Percentiles rank a stretch among this genome's conserved stretches.
These are phyloP conservation scores for Penicillium argentinense DNA, from an alignment of 495 filamentous ascomycete species.

Conservation along the genomic window DNA sequence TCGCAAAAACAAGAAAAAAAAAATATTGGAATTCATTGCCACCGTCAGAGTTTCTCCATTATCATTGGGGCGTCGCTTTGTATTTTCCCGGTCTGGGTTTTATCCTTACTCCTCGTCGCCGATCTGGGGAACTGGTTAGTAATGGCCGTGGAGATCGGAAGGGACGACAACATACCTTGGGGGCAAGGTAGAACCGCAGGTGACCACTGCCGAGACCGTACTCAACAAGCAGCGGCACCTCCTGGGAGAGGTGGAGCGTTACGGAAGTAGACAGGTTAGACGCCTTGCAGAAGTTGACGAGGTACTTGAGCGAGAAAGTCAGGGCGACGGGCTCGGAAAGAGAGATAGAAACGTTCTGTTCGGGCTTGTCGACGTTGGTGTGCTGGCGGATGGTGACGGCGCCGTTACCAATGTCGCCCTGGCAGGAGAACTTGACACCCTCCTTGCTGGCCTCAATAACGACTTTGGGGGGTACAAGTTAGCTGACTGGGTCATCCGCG, in stretches of 20 bases:
- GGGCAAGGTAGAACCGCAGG: constrained; percentile 94
- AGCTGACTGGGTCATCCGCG: background rate
- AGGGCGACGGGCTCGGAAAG: constrained; percentile 90
- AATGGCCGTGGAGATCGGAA: background rate
- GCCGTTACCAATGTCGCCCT: constrained; percentile 94
- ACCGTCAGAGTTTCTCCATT: constrained; percentile 33
- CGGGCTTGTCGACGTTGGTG: constrained; percentile 87
- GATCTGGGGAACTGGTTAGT: constrained; percentile 54
- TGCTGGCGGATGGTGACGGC: constrained; percentile 88
- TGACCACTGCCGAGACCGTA: constrained; percentile 86
- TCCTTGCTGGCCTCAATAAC: constrained; percentile 96
- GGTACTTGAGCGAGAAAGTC: constrained; percentile 98
- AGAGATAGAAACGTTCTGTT: constrained; percentile 81
- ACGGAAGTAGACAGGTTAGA: constrained; percentile 78
- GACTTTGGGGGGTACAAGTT: constrained; percentile 49
- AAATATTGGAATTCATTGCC: constrained; percentile 38
- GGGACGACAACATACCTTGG: constrained; percentile 67
- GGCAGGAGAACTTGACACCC: constrained; percentile 92
- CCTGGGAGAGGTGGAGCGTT: constrained; percentile 88
- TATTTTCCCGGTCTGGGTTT: constrained; percentile 12
- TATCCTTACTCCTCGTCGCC: constrained; percentile 79
- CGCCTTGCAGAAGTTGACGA: constrained; percentile 99
- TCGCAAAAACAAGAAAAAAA: constrained; percentile 26
- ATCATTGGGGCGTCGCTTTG: constrained; percentile 33
- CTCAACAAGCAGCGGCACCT: constrained; percentile 95